Evolutionary conservation across 805 yeast species (phyloP).

Genomic region (Ogataea wickerhamii): DNA sequence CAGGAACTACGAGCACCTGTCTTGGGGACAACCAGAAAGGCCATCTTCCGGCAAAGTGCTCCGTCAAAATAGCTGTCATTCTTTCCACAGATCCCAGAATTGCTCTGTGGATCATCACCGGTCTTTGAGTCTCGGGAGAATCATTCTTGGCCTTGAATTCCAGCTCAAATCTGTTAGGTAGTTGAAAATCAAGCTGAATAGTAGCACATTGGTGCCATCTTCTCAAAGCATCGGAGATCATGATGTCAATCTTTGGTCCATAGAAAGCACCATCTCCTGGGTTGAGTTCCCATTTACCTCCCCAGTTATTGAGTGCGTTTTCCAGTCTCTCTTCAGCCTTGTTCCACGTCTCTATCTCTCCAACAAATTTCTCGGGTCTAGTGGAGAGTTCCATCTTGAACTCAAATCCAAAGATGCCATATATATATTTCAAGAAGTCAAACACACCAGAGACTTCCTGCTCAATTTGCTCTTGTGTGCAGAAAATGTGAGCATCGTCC

Average conservation of each 20-base stretch:
- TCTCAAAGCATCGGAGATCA: slow-evolving; percentile 88
- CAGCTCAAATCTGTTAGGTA: slow-evolving; percentile 89
- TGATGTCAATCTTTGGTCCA: slow-evolving; percentile 94
- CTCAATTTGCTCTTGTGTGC: slow-evolving; percentile 88
- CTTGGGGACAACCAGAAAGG: slow-evolving; percentile 99
- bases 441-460: slow-evolving; percentile 78
- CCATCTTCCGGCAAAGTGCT: slow-evolving; percentile 99
- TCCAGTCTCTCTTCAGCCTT: slow-evolving; percentile 83
- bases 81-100: slow-evolving; percentile 97
- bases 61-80: slow-evolving; percentile 97
- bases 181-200: slow-evolving; percentile 97
- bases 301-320: slow-evolving; percentile 77
- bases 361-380: slow-evolving; percentile 94
- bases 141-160: slow-evolving; percentile 75
- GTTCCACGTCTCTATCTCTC: slow-evolving; percentile 93
- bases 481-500: slow-evolving; percentile 98
- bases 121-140: slow-evolving; percentile 64
- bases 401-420: slow-evolving; percentile 90
- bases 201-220: slow-evolving; percentile 99
- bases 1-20: slow-evolving; percentile 94
- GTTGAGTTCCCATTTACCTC: slow-evolving; percentile 90
- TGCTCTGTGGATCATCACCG: slow-evolving; percentile 99
- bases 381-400: slow-evolving; percentile 97
- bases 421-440: slow-evolving; percentile 79
- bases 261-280: slow-evolving; percentile 97